A percentile compares a stretch with the other conserved stretches of the same genome.
These are phyloP conservation scores for Westerdykella aurantiaca DNA, from an alignment of 2,329 filamentous ascomycete species.

Conservation along the genomic window DNA sequence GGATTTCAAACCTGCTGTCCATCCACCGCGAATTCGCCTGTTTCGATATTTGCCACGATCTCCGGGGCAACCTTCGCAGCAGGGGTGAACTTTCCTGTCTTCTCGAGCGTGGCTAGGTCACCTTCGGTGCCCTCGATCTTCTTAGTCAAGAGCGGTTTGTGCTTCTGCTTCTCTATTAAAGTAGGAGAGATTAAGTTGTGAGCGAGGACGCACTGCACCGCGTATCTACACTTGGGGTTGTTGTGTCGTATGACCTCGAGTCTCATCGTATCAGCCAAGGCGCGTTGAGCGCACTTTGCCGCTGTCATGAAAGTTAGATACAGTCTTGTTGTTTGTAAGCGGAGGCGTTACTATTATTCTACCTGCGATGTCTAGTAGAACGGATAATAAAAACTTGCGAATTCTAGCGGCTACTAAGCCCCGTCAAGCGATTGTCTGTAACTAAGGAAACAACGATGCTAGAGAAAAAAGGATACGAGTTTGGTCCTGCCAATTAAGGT, in stretches of 20 bases:
- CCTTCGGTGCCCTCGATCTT: conserved; percentile 15
- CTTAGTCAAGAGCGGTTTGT: conserved; percentile 20
- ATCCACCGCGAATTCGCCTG: conserved; percentile 22
- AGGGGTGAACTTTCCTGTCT: conserved; percentile 12
- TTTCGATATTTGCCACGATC: conserved; percentile 12
- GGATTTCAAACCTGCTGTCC: conserved; percentile 5
- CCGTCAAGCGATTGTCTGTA: too few relatives aligned
- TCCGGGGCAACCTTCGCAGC: conserved; percentile 15
- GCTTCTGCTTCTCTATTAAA: conserved; percentile 18
- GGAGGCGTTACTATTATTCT: too few relatives aligned
- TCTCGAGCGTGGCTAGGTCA: conserved; percentile 9
- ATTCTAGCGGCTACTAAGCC: too few relatives aligned
- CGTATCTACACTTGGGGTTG: conserved; percentile 13
- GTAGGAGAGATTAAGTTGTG: conserved; percentile 15
- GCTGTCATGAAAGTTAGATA: too few relatives aligned
- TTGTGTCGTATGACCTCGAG: conserved; percentile 15
- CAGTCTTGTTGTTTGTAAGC: too few relatives aligned
- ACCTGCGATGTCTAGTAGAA: too few relatives aligned
- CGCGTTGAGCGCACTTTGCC: too few relatives aligned
- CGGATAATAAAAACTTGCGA: too few relatives aligned
- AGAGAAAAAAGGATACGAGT: too few relatives aligned
- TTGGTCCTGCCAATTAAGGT: too few relatives aligned
- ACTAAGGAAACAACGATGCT: too few relatives aligned
- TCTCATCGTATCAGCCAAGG: conserved; percentile 18
- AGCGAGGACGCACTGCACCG: conserved; percentile 19